Base-by-base conservation (phyloP, 2,329 filamentous ascomycete genomes). In the Colletotrichum viniferum region DNA sequence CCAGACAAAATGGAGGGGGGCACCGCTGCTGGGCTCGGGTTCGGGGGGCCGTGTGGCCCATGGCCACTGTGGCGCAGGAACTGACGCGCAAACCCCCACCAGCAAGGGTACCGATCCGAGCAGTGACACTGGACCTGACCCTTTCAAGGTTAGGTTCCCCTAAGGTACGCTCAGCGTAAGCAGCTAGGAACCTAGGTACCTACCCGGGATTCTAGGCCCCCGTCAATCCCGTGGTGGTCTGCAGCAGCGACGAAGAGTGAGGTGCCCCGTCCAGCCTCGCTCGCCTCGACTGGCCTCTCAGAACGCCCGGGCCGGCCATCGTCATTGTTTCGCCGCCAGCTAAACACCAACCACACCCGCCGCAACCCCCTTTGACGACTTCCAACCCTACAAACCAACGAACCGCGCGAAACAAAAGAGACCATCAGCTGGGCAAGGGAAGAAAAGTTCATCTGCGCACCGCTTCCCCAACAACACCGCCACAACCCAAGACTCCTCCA, bases 251-350 rank as follows among this genome's bases (percentile, higher is more conserved):
- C 16, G 43, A 13, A 52, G 43, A 48, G 2, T 52, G n/a, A 24
- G 9, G 38, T 55, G 24, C 38, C 38, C 65, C 30, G 6, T 28
- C 68, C 43, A 71, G 60, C 68, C 68, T 71, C 68, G 68, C 60
- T 48, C 68, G 60, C 30, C 43, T 56, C 55, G 24, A 34, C 32
- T 48, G 43, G 48, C 55, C 24, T n/a, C 18, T 64, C 36, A 62
- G 30, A 63, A 43, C 67, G 38, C 67, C 58, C 58, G 32, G 43
- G 21, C 68, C 68, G 58, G 38, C 73, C 61, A 66, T 74, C 73
- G 73, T 74, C 73, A 76, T 76, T 74, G 70, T 74, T 74, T 74
- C 73, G 73, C 73, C 73, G 69, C 63, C 63, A 16, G 61, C 32
- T 38, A 63, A 48, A 48, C 56, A n/a, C 26, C 68, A 36, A 52